A percentile compares a stretch with the other conserved stretches of the same genome.
These are phyloP conservation scores for Ascochyta koolunga DNA, from an alignment of 2,329 filamentous ascomycete genomes.

Conservation along the genomic window DNA sequence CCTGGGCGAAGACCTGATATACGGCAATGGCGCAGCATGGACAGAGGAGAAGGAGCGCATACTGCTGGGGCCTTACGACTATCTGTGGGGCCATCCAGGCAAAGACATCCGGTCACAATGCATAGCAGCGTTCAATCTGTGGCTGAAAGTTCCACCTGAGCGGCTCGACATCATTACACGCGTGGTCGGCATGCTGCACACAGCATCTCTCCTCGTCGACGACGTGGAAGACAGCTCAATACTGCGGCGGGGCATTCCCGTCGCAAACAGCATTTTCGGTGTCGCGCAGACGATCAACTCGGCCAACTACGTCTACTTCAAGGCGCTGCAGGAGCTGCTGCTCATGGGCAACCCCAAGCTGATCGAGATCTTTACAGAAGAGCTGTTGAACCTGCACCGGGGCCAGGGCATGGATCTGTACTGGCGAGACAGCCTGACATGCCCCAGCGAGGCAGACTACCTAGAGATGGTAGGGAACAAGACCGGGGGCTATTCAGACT, in stretches of 20 bases:
- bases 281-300: constrained; percentile 88
- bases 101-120: constrained; percentile 84
- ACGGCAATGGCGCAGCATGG: constrained; percentile 62
- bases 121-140: constrained; percentile 80
- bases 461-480: constrained; percentile 95
- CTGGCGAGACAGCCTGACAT: constrained; percentile 85
- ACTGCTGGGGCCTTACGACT: constrained; percentile 78
- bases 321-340: constrained; percentile 75
- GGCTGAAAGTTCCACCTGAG: constrained; percentile 74
- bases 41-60: constrained; percentile 77
- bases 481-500: constrained; percentile 86
- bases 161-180: constrained; percentile 76
- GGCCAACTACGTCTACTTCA: constrained; percentile 88
- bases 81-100: constrained; percentile 77
- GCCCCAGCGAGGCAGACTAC: constrained; percentile 86
- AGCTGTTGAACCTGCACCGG: constrained; percentile 81
- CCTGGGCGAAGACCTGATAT: constrained; percentile 49
- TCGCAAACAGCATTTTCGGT: constrained; percentile 84
- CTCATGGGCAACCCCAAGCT: constrained; percentile 71
- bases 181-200: constrained; percentile 85
- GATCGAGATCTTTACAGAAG: constrained; percentile 77
- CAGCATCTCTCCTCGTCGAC: constrained; percentile 81
- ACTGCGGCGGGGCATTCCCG: constrained; percentile 78
- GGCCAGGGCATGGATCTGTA: constrained; percentile 92
- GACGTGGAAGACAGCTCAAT: constrained; percentile 84